Percentiles rank a stretch among this genome's conserved stretches.
phyloP scores from a whole-genome alignment of 352 stramenopile species.

The Pythium scleroteichum region DNA sequence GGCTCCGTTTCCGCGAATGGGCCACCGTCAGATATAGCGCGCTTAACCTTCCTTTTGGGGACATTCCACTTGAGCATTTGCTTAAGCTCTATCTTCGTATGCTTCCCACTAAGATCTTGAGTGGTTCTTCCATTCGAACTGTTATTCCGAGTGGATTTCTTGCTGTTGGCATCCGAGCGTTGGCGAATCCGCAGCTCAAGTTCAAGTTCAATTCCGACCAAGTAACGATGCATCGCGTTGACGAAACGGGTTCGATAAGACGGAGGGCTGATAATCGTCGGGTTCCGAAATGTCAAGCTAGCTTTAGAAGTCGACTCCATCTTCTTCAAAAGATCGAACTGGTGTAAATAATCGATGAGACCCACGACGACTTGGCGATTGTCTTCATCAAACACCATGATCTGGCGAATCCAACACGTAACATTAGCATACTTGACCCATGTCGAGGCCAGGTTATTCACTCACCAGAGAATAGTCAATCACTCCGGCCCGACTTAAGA shows the following conservation, averaged over 20 bases:
- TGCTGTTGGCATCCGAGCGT: constrained; percentile 22
- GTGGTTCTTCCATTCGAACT: not conserved
- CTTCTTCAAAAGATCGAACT: constrained; percentile 90
- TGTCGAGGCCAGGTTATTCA: not conserved
- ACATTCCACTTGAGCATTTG: constrained; percentile 3
- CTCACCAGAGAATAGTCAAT: constrained; percentile 87
- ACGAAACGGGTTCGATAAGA: constrained; percentile 82
- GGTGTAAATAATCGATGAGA: constrained; percentile 87
- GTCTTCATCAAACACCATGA: constrained; percentile 83
- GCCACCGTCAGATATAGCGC: constrained; percentile 18
- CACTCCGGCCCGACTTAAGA: constrained; percentile 71
- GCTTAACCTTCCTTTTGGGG: constrained; percentile 4
- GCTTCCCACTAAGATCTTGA: too few relatives aligned
- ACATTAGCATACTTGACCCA: too few relatives aligned
- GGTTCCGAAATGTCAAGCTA: constrained; percentile 78
- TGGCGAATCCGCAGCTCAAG: constrained; percentile 72
- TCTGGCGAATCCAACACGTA: constrained; percentile 28
- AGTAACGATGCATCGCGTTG: constrained; percentile 81
- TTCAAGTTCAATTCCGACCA: constrained; percentile 78
- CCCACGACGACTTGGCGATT: constrained; percentile 71
- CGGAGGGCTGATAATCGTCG: constrained; percentile 81
- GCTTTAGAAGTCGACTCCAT: constrained; percentile 89
- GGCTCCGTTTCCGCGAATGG: not conserved
- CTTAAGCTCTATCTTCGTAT: not conserved
- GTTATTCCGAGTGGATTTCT: not conserved